These are phyloP conservation scores for Gyrodon lividus DNA, from an alignment of 768 basidiomycete species.

Conservation along the genomic window DNA sequence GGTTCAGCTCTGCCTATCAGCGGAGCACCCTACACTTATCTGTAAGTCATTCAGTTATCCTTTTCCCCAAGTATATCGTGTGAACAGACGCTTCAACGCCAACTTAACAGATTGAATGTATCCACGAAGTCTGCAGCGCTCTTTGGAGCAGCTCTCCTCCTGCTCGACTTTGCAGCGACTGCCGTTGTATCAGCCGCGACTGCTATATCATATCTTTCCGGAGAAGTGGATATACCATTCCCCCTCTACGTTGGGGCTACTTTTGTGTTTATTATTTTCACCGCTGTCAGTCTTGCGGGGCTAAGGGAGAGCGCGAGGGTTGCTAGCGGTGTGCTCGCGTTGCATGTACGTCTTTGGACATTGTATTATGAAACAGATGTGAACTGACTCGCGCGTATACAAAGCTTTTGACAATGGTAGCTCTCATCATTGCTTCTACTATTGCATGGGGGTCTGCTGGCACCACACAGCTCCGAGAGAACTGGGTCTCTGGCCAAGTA, in stretches of 20 bases:
- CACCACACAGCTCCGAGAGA: conserved; percentile 44
- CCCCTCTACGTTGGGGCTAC: conserved; percentile 50
- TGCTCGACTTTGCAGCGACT: conserved; percentile 73
- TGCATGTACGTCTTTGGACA: conserved; percentile 49
- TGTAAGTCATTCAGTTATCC: conserved; percentile 38
- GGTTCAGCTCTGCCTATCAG: conserved; percentile 66
- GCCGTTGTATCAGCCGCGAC: conserved; percentile 73
- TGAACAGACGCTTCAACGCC: not conserved
- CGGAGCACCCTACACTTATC: conserved; percentile 70
- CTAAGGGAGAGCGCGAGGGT: conserved; percentile 62
- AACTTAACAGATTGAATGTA: conserved; percentile 51
- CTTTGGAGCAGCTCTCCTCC: conserved; percentile 60
- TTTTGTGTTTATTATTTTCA: conserved; percentile 55
- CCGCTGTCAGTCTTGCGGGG: conserved; percentile 53
- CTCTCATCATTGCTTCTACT: conserved; percentile 48
- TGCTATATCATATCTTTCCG: conserved; percentile 62
- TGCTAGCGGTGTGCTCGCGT: conserved; percentile 52
- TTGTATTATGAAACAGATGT: not conserved
- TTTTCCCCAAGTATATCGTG: not conserved
- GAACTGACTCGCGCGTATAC: not conserved
- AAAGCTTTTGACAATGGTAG: conserved; percentile 55
- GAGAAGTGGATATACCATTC: conserved; percentile 61
- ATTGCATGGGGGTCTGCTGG: conserved; percentile 55
- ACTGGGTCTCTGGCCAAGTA: conserved; percentile 48
- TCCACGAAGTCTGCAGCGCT: conserved; percentile 63